Base-by-base conservation (phyloP, 768 basidiomycete species). In the Dendrothele bispora region DNA sequence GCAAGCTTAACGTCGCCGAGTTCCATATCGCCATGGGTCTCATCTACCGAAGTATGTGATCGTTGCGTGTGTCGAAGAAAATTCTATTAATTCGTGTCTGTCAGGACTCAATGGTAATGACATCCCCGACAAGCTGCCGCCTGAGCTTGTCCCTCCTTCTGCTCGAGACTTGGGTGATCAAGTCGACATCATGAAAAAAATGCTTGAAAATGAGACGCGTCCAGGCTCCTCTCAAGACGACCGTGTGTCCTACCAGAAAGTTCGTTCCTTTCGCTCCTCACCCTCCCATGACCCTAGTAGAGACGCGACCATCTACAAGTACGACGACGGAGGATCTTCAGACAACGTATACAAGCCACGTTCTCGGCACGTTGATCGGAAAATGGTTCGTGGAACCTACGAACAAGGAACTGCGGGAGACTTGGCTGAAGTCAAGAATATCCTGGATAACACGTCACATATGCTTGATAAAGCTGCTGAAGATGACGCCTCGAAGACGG, bases 11-110 rank as follows among this genome's bases (percentile, higher is more conserved):
- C 56, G 73, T 95, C 22, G 88, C 91, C 12, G 97, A 98, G 63
- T 99, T 99, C 64, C 93, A 98, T 62, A 90, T 98, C 49, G 97
- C 97, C 0, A 99, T 99, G 95, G 93, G 91, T 43, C 73, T 98
- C 46, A 98, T 99, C 60, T 98, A 94, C 69, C 85, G 97, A 61
- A 79, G 95, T 98, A 70, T 57, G 90, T 80, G 22, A 52, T 41
- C 38, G 22, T 43, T 18, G 15, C 20, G 4, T 30, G 12, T 24
- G 4, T 32, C 25, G 26, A 49, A 26, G n/a, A 43, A 22, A 38
- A 11, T 43, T 8, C 15, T 39, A 8, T 41, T 48, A 24, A 26
- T 41, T 48, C 20, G 50, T 18, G 25, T 34, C 15, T n/a, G 26
- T 35, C 56, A 98, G 95, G 82, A 36, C 76, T 99, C 20, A 97